These are phyloP conservation scores for Aureobasidium sp. DNA, from an alignment of 2,329 filamentous ascomycete genomes.

Conservation along the genomic window DNA sequence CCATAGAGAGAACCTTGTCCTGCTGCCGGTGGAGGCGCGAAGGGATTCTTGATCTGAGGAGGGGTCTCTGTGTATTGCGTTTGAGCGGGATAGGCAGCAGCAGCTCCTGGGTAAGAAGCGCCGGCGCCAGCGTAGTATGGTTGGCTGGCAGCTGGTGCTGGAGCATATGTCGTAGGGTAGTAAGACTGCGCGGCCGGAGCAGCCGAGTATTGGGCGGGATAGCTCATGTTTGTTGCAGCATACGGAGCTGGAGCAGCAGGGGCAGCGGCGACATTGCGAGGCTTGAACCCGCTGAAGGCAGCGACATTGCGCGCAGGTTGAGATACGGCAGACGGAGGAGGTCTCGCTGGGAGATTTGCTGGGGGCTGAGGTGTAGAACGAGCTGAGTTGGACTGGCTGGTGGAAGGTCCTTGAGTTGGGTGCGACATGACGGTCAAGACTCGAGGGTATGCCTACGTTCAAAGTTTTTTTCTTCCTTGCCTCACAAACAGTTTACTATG, in stretches of 20 bases:
- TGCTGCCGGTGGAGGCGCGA: constrained; percentile 48
- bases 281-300: constrained; percentile 51
- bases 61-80: constrained; percentile 27
- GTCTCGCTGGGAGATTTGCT: constrained; percentile 12
- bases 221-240: constrained; percentile 11
- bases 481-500: neutral
- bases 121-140: constrained; percentile 32
- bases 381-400: constrained; percentile 15
- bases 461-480: neutral
- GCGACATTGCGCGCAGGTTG: constrained; percentile 10
- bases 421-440: constrained; percentile 61
- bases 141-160: constrained; percentile 16
- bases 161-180: neutral
- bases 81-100: constrained; percentile 18
- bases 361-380: constrained; percentile 11
- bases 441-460: constrained; percentile 6
- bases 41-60: constrained; percentile 73
- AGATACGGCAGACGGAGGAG: constrained; percentile 23
- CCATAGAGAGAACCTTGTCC: constrained; percentile 16
- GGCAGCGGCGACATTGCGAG: constrained; percentile 44
- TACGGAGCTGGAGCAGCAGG: constrained; percentile 1
- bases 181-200: constrained; percentile 5
- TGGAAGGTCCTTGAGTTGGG: constrained; percentile 67
- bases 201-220: constrained; percentile 8
- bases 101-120: constrained; percentile 17